A percentile compares a stretch with the other conserved stretches of the same genome.
These are phyloP conservation scores for Tagetes erecta DNA, from an alignment of 129 eudicot species.

Conservation along the genomic window DNA sequence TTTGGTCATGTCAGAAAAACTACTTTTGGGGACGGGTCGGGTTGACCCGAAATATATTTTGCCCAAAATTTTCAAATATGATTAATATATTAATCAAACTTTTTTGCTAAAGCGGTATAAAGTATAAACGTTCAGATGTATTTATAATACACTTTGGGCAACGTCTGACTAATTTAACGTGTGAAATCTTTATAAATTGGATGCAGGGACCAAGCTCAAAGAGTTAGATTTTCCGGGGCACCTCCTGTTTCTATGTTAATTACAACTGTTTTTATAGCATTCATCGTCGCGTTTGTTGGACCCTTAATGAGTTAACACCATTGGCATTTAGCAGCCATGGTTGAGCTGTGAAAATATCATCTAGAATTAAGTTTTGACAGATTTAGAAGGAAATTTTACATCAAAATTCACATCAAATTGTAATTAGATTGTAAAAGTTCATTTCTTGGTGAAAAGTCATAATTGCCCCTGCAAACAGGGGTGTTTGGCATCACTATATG, in stretches of 20 bases:
- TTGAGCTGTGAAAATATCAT: constrained; percentile 19
- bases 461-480: constrained; percentile 16
- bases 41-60: background rate
- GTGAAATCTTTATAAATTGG: background rate
- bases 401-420: constrained; percentile 19
- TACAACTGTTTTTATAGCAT: constrained; percentile 29
- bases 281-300: constrained; percentile 33
- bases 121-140: too few relatives aligned
- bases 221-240: constrained; percentile 64
- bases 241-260: constrained; percentile 24
- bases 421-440: constrained; percentile 28
- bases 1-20: background rate
- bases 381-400: constrained; percentile 15
- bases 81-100: background rate
- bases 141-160: background rate
- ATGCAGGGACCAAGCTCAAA: constrained; percentile 74
- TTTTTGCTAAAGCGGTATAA: constrained; percentile 5
- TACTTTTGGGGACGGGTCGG: background rate
- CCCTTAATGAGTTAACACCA: constrained; percentile 30
- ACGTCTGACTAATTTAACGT: background rate
- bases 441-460: constrained; percentile 30
- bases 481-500: constrained; percentile 1
- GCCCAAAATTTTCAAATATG: background rate
- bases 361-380: constrained; percentile 30
- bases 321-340: constrained; percentile 8